Conservation (phyloP, 73 alveolate species). For the Tetrahymena borealis region DNA sequence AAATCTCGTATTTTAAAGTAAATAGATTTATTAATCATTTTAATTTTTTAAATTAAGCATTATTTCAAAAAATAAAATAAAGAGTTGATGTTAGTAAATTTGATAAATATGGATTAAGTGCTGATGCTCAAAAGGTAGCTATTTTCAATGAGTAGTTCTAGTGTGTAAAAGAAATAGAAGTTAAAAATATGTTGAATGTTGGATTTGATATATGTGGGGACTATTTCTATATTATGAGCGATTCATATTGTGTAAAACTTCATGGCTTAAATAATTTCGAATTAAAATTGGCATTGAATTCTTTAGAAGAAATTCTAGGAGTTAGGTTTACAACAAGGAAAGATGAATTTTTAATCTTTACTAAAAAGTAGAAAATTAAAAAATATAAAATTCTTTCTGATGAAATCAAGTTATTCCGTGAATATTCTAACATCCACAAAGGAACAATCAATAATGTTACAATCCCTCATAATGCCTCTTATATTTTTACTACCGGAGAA, state of each 20-base stretch:
- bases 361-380: neutral
- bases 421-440: neutral
- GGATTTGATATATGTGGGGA: neutral
- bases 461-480: neutral
- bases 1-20: neutral
- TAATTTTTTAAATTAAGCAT: neutral
- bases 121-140: neutral
- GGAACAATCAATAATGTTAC: neutral
- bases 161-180: neutral
- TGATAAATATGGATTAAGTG: neutral
- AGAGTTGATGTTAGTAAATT: neutral
- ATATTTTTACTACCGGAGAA: neutral
- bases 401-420: neutral
- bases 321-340: neutral
- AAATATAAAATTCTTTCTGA: neutral
- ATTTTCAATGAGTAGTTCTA: neutral
- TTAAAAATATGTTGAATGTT: neutral
- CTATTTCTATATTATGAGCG: neutral
- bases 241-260: neutral
- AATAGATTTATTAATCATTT: neutral
- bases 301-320: neutral
- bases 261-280: neutral
- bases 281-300: neutral
- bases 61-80: neutral
- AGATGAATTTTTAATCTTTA: neutral